Percentiles rank a stretch among this genome's conserved stretches.
Evolutionary conservation across 495 filamentous ascomycete species (phyloP).

Genomic region (Aspergillus mulundensis): DNA sequence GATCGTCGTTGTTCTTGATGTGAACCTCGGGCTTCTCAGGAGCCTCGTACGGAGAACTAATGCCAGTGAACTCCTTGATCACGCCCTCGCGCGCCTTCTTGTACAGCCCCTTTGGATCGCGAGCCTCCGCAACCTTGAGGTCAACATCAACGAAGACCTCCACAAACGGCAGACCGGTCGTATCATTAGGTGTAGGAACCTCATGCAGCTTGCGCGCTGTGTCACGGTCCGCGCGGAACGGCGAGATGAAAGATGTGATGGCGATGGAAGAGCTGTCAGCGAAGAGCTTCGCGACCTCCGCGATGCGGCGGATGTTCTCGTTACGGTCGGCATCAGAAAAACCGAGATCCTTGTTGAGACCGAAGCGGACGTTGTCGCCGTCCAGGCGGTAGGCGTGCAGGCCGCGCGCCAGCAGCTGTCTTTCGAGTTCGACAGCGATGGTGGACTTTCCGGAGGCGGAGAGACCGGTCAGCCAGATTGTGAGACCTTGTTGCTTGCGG

Average conservation of each 20-base stretch:
- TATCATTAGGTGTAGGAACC: conserved; percentile 41
- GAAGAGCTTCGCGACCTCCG: conserved; percentile 95
- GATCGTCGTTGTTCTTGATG: conserved; percentile 64
- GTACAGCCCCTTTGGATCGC: conserved; percentile 96
- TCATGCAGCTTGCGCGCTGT: conserved; percentile 77
- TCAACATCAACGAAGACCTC: conserved; percentile 90
- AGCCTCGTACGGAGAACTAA: conserved; percentile 87
- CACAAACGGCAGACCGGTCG: conserved; percentile 73
- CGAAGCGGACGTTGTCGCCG: conserved; percentile 98
- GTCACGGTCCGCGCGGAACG: conserved; percentile 80
- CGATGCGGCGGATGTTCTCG: conserved; percentile 95
- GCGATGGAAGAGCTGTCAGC: conserved; percentile 83
- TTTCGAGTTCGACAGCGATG: conserved; percentile 91
- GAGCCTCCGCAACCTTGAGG: conserved; percentile 83
- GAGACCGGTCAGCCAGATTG: conserved; percentile 96
- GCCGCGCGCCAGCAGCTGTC: conserved; percentile 79
- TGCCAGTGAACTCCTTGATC: conserved; percentile 96
- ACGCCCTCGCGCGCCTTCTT: conserved; percentile 90
- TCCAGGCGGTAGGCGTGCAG: conserved; percentile 88
- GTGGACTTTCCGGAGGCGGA: conserved; percentile 96
- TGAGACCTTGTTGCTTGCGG: conserved; percentile 84
- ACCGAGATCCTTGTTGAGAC: conserved; percentile 93
- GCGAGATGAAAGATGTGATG: conserved; percentile 95
- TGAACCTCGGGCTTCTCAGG: conserved; percentile 82
- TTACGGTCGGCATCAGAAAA: conserved; percentile 90